Conservation (phyloP, 1,284 basidiomycete species). For the Trichosporon faecale region DNA sequence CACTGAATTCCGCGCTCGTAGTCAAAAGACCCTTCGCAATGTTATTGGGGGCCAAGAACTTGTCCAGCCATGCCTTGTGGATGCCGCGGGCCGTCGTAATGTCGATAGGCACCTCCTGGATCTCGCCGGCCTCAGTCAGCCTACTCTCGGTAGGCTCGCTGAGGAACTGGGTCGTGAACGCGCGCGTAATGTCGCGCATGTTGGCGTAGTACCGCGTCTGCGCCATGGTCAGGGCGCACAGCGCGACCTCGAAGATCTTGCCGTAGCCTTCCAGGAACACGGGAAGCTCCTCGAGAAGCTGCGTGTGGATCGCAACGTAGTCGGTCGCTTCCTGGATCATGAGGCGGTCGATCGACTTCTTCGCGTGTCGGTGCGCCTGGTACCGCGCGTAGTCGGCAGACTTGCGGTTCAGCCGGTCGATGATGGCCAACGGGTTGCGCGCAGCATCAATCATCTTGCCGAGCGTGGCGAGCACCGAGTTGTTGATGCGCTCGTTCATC, state of each 20-base stretch:
- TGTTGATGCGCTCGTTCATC: slow-evolving; percentile 41
- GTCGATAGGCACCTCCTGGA: slow-evolving; percentile 16
- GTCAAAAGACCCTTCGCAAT: slow-evolving; percentile 11
- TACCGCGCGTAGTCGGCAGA: slow-evolving; percentile 47
- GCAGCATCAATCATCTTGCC: slow-evolving; percentile 40
- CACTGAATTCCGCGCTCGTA: not conserved
- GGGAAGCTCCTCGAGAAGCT: slow-evolving; percentile 52
- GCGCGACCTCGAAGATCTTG: slow-evolving; percentile 45
- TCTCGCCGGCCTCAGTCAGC: slow-evolving; percentile 11
- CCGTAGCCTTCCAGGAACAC: slow-evolving; percentile 46
- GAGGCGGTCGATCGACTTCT: slow-evolving; percentile 34
- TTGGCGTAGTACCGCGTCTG: slow-evolving; percentile 40
- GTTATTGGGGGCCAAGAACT: slow-evolving; percentile 18
- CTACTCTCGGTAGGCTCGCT: slow-evolving; percentile 16
- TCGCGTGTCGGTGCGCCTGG: slow-evolving; percentile 30
- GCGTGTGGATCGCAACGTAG: slow-evolving; percentile 51
- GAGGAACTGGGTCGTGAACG: slow-evolving; percentile 25
- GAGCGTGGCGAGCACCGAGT: slow-evolving; percentile 45
- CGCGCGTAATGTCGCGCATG: slow-evolving; percentile 29
- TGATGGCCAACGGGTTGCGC: slow-evolving; percentile 46
- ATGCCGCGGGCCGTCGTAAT: slow-evolving; percentile 20
- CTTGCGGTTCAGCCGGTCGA: slow-evolving; percentile 42
- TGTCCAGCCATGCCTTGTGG: slow-evolving; percentile 21
- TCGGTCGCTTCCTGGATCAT: slow-evolving; percentile 45
- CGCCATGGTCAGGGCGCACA: slow-evolving; percentile 39